Evolutionary conservation across 2,329 filamentous ascomycete genomes (phyloP).

Genomic region (Talaromyces piceae): DNA sequence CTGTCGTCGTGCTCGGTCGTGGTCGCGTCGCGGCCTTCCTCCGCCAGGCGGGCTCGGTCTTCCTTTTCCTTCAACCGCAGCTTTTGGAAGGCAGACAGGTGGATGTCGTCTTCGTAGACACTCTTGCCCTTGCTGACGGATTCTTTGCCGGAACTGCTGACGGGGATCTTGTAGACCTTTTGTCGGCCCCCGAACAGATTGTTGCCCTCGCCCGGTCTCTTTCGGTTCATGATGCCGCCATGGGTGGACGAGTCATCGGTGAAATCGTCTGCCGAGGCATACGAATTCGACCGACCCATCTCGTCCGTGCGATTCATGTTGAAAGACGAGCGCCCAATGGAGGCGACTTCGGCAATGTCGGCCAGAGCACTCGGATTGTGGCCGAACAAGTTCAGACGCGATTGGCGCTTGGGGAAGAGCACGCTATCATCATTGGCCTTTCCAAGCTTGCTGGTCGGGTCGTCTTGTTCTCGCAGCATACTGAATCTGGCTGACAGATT

Average conservation of each 20-base stretch:
- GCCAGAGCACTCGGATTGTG: slow-evolving; percentile 53
- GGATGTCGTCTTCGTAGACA: slow-evolving; percentile 81
- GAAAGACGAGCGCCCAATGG: slow-evolving; percentile 59
- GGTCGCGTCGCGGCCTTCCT: slow-evolving; percentile 30
- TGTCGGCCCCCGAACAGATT: slow-evolving; percentile 90
- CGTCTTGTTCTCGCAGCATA: slow-evolving; percentile 92
- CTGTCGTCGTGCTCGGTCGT: slow-evolving; percentile 38
- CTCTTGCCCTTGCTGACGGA: slow-evolving; percentile 54
- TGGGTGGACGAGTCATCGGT: slow-evolving; percentile 54
- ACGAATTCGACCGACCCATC: slow-evolving; percentile 57
- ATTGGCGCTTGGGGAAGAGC: slow-evolving; percentile 71
- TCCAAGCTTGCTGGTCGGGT: slow-evolving; percentile 78
- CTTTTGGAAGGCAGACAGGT: slow-evolving; percentile 74
- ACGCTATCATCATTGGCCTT: slow-evolving; percentile 96
- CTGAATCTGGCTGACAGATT: slow-evolving; percentile 92
- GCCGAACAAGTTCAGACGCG: slow-evolving; percentile 66
- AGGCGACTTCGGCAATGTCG: slow-evolving; percentile 88
- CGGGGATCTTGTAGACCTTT: slow-evolving; percentile 83
- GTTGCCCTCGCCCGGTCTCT: slow-evolving; percentile 81
- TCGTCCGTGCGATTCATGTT: slow-evolving; percentile 52
- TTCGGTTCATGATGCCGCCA: slow-evolving; percentile 74
- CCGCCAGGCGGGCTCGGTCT: slow-evolving; percentile 30
- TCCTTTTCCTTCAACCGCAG: slow-evolving; percentile 52
- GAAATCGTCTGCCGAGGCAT: slow-evolving; percentile 53
- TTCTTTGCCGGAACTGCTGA: slow-evolving; percentile 32